Base-by-base conservation (phyloP, 164 flowering plant species). In the Sextonia rubra region DNA sequence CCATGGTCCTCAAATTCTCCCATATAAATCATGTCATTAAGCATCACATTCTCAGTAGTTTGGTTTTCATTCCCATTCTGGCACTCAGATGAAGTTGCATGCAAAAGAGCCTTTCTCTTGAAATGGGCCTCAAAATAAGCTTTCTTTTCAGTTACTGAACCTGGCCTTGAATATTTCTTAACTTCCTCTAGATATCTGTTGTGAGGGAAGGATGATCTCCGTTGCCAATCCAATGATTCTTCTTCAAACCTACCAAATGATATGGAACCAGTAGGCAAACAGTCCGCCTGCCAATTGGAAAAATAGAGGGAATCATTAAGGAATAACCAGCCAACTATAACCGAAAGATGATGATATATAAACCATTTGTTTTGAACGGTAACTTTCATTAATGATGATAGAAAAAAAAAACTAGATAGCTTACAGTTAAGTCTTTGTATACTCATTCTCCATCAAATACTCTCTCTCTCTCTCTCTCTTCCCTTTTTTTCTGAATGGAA, bases 111-210 rank as follows among this genome's bases (percentile, higher is more conserved):
- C 80, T 85, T 93, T 79, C 80, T 90, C 84, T 77, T 91, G 70
- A 90, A 90, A 74, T 89, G 92, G 67, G 95, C 98, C 75, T 91
- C 98, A 77, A 93, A 91, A 78, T 90, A 89, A 26, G 97, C 98
- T 77, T 89, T 91, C 85, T 88, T 93, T 81, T 89, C 83, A 64
- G 79, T 82, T 30, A 93, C 98, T 64, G 91, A 89, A 69, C 97
- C 93, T 3, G 93, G 97, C 69, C 77, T 90, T 18, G 95, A 89
- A 82, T 73, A 89, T 77, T 84, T 89, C 78, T 88, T 93, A 22
- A 88, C 91, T 75, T 93, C 98, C 79, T 93, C 98, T 71, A 91
- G 87, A 73, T 91, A 86, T 76, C 89, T 81, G 75, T 93, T 91
- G 71, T 87, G 93, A 29, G 92, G 82, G 78, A 93, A 93, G 30